Evolutionary conservation across 192 early-diverging fungal genomes (phyloP), one percentile per base, ranked within the genome.

Genomic region (Coemansia sp.): DNA sequence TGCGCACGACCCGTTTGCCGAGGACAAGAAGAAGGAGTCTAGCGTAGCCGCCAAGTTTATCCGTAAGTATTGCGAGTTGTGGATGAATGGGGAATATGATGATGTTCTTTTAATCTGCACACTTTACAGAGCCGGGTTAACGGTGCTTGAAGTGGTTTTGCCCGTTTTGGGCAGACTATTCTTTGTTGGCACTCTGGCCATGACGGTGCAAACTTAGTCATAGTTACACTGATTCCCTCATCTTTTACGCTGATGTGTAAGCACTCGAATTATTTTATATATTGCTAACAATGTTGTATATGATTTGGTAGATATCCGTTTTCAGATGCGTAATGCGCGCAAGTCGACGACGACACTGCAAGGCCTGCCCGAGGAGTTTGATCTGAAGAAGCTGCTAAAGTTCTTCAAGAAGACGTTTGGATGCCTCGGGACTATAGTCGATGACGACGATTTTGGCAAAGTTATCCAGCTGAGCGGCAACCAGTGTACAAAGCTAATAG

Each of bases 321-420:
- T 98, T 67, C 95, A 95, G 83, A 93, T 94, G 76, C 89, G 95
- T 67, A 95, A 94, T 79, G 94, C 95, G 64, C 90, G 93, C 73
- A 98, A 98, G 85, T 95, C 94, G 61, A 79, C 95, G 67, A 97
- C 96, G 14, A 97, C 96, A 25, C 86, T 98, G 45, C 91, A 94
- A 73, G 96, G 96, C 29, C 86, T 98, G 27, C 88, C 92, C 58
- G 74, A 75, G 14, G 88, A 92, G 62, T 85, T 93, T 63, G 95
- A 97, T 76, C 84, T 88, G 63, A 96, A 95, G 84, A 86, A 85
- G 58, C 82, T 98, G 66, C 82, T 96, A 68, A 98, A 97, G 85
- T 89, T 88, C 51, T 94, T 98, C 71, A 98, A 95, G 84, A 95
- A 95, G 84, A 82, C 84, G 32, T 96, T 95, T 76, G 95, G 93